Percentiles rank a stretch among this genome's conserved stretches.
phyloP scores from a whole-genome alignment of 208 protist genomes.

The Trypanosoma grayi region DNA sequence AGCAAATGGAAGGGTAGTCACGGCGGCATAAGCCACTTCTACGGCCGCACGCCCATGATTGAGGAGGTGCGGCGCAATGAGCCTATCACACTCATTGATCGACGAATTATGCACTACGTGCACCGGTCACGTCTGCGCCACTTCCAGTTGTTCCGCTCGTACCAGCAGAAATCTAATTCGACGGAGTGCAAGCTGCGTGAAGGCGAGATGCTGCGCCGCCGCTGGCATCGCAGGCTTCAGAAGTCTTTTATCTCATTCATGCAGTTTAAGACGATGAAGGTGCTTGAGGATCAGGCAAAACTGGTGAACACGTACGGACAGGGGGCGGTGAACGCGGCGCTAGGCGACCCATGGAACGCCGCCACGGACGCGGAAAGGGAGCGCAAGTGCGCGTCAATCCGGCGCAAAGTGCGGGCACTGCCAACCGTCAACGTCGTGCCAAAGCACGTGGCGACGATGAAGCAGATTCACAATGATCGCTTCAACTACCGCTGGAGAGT shows the following conservation, averaged over 20 bases:
- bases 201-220: conserved; percentile 82
- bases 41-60: conserved; percentile 80
- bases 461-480: conserved; percentile 92
- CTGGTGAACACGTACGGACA: conserved; percentile 84
- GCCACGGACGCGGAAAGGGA: conserved; percentile 26
- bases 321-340: conserved; percentile 80
- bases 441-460: conserved; percentile 90
- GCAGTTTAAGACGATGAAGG: conserved; percentile 91
- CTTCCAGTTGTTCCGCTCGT: conserved; percentile 87
- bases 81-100: conserved; percentile 76
- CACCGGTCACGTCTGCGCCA: conserved; percentile 83
- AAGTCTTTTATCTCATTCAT: conserved; percentile 90
- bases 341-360: conserved; percentile 59
- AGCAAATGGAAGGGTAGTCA: conserved; percentile 75
- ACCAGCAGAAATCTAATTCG: conserved; percentile 83
- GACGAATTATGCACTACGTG: conserved; percentile 87
- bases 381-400: conserved; percentile 46
- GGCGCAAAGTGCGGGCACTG: conserved; percentile 58
- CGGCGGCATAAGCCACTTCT: conserved; percentile 84
- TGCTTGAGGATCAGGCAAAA: conserved; percentile 85
- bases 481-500: conserved; percentile 90
- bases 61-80: conserved; percentile 69
- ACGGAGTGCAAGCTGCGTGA: conserved; percentile 87
- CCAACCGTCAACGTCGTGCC: conserved; percentile 71
- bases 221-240: conserved; percentile 77